Evolutionary conservation across 2,329 filamentous ascomycete species (phyloP).

Genomic region (Aspergillus felis): DNA sequence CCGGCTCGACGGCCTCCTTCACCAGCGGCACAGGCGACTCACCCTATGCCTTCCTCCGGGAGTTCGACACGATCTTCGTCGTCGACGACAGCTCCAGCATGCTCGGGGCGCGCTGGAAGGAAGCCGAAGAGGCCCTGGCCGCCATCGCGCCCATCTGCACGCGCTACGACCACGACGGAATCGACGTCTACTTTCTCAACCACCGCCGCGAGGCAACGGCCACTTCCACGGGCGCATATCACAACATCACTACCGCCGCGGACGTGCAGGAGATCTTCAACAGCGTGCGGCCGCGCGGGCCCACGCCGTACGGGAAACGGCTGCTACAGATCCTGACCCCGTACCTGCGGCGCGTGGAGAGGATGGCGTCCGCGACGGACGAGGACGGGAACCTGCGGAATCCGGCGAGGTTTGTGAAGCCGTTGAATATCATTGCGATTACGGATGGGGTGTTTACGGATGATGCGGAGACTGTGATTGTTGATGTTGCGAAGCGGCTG

Average conservation of each 20-base stretch:
- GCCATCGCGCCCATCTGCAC: conserved; percentile 81
- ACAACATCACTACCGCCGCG: conserved; percentile 56
- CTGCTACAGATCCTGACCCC: conserved; percentile 68
- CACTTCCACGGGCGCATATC: conserved; percentile 54
- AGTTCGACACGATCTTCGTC: conserved; percentile 84
- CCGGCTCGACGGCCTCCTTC: conserved; percentile 22
- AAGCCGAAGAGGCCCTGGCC: conserved; percentile 66
- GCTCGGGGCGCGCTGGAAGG: conserved; percentile 70
- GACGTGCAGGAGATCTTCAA: conserved; percentile 68
- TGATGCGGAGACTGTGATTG: conserved; percentile 68
- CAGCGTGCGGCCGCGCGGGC: conserved; percentile 59
- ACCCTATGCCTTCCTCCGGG: conserved; percentile 68
- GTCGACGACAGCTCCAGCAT: conserved; percentile 93
- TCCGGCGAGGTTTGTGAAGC: conserved; percentile 53
- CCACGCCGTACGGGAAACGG: conserved; percentile 71
- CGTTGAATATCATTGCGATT: conserved; percentile 87
- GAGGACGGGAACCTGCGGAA: conserved; percentile 27
- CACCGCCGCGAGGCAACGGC: conserved; percentile 43
- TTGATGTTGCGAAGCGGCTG: conserved; percentile 64
- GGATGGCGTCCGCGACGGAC: conserved; percentile 35
- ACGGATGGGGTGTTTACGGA: conserved; percentile 83
- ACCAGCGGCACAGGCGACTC: conserved; percentile 49
- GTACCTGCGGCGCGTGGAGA: conserved; percentile 60
- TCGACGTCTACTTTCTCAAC: conserved; percentile 92
- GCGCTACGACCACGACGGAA: conserved; percentile 71